Evolutionary conservation across 2,329 filamentous ascomycete genomes (phyloP), one percentile per base, ranked within the genome.

Genomic region (Botrytis cinerea): DNA sequence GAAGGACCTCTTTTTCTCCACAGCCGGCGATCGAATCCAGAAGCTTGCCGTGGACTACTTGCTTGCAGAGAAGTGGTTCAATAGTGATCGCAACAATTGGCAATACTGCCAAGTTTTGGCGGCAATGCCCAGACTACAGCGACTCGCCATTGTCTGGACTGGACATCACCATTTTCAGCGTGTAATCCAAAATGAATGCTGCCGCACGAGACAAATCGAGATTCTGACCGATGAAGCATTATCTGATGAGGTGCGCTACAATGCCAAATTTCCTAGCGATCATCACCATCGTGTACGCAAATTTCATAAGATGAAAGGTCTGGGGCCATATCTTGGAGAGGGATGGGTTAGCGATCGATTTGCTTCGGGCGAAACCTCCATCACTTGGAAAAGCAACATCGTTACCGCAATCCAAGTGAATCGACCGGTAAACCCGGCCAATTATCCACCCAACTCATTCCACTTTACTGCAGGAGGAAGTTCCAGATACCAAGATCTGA

Each of bases 71-170:
- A 68, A 57, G 9, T 68, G 46, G 46, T 25, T 68, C 14, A 10
- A 68, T 25, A 68, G n/a, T 40, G 48, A 38, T 32, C 48, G 64
- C 18, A 57, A 40, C 6, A 40, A 68, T 4, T 68, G 64, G 64
- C 32, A 54, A 40, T 68, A 54, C n/a, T 57, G 64, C 10, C 64
- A 68, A 68, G 64, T 68, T 12, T 32, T 68, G 32, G 64, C 64
- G 5, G 48, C 46, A 25, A 68, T 68, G 64, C 48, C 46, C 7
- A n/a, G 28, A 18, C n/a, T 68, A 20, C 38, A 28, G 22, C 28
- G 54, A 10, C 48, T 68, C 12, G 48, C 25, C 35, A 40, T 68
- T 22, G 64, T 57, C 48, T 68, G 64, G 64, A 40, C 64, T 5
- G 64, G 35, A 4, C 16, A 57, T 22, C 25, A 57, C 4, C 16